A percentile compares a stretch with the other conserved stretches of the same genome.
Evolutionary conservation across 257 asterid species (phyloP).

Genomic region (Penstemon davidsonii): DNA sequence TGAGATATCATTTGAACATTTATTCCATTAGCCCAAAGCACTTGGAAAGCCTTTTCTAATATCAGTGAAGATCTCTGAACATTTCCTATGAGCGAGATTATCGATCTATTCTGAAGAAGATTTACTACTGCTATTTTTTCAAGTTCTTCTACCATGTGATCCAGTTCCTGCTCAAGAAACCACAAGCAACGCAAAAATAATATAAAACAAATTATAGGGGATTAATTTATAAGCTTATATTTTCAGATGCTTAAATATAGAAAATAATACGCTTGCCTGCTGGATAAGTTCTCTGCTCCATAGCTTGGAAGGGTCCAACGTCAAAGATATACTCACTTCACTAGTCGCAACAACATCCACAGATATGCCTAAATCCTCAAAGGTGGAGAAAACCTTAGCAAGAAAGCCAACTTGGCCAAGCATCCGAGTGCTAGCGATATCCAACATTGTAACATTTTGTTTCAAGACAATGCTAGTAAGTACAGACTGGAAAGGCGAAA

Average conservation of each 20-base stretch:
- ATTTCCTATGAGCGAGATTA: slow-evolving; percentile 75
- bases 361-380: slow-evolving; percentile 92
- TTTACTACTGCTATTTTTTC: slow-evolving; percentile 73
- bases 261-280: slow-evolving; percentile 71
- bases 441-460: slow-evolving; percentile 89
- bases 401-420: slow-evolving; percentile 95
- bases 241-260: slow-evolving; percentile 6
- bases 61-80: slow-evolving; percentile 71
- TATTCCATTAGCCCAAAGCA: slow-evolving; percentile 58
- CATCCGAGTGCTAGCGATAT: slow-evolving; percentile 89
- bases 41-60: slow-evolving; percentile 79
- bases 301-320: slow-evolving; percentile 89
- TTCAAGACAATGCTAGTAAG: slow-evolving; percentile 91
- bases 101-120: slow-evolving; percentile 67
- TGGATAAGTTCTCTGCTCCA: slow-evolving; percentile 95
- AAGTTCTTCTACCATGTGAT: slow-evolving; percentile 66
- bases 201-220: too few species aligned
- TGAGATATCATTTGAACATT: slow-evolving; percentile 93
- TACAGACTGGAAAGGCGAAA: slow-evolving; percentile 63
- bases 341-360: slow-evolving; percentile 97
- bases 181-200: slow-evolving; percentile 13
- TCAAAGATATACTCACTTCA: slow-evolving; percentile 91
- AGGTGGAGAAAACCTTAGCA: slow-evolving; percentile 80
- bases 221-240: not conserved
- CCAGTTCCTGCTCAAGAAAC: slow-evolving; percentile 54